Base-by-base conservation (phyloP, 1,139 yeast genomes). In the Nakaseomyces delphensis region DNA sequence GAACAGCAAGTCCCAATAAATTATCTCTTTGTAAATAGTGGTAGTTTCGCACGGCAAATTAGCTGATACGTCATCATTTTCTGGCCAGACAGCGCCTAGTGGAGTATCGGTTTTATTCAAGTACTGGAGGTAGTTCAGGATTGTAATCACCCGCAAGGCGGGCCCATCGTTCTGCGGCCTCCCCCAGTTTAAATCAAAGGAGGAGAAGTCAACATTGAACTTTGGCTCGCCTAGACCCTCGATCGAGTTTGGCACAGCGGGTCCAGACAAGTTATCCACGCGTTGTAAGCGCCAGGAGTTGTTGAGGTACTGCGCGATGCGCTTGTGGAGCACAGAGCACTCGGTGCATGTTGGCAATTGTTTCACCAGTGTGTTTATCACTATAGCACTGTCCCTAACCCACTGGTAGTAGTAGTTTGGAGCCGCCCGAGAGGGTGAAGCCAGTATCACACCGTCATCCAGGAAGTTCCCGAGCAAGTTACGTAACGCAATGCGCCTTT, bases 161-260 rank as follows among this genome's bases (percentile, higher is more conserved):
- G 97, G 96, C 0, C 97, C 97, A 61, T 91, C 98, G 48, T 86
- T 73, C 63, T 89, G 98, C 0, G 98, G 98, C 53, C 98, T 71
- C 1, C 97, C 97, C 98, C 97, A 89, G 32, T 67, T 59, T 2
- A 68, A 77, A 13, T 64, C 60, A 53, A 82, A 89, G 1, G 83
- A 69, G 0, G 74, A 56, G 23, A 82, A 79, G 57, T 85, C 74
- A 3, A 79, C 77, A 57, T 72, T 61, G 55, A 83, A 87, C 59
- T 89, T 89, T 3, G 97, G 97, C 58, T 89, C 97, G 1, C 96
- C 97, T 29, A 89, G 30, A 68, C 2, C 87, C 87, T 35, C 66
- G 59, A 9, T 41, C 42, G 14, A 50, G 41, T 43, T 68, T 20
- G 46, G 36, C 35, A 66, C 67, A 57, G 79, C 79, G 1, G 64